Conservation (phyloP, 1,139 yeast species). For the Candida sanyaensis region DNA sequence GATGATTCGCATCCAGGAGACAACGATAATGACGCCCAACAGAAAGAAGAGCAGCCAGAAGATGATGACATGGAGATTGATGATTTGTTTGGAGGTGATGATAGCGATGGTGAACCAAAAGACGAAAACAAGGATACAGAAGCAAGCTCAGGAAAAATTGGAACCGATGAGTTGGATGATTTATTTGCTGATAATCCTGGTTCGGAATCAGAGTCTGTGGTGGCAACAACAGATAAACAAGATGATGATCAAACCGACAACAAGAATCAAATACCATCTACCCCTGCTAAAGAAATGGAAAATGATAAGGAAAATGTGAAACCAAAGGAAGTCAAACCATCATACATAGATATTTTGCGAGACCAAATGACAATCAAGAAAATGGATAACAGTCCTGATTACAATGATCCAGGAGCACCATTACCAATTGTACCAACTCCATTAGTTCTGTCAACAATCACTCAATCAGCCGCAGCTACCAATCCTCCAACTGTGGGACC, state of each 20-base stretch:
- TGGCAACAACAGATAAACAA: neutral
- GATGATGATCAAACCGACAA: neutral
- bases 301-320: conserved; percentile 1
- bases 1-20: conserved; percentile 3
- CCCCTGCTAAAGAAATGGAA: conserved; percentile 4
- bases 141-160: neutral
- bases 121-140: conserved; percentile 6
- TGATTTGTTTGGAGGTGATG: conserved; percentile 46
- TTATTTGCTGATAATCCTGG: conserved; percentile 6
- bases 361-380: conserved; percentile 52
- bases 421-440: conserved; percentile 66
- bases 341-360: conserved; percentile 54
- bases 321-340: conserved; percentile 12
- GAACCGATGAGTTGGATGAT: conserved; percentile 8
- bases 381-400: conserved; percentile 49
- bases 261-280: neutral
- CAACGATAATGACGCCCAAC: conserved; percentile 8
- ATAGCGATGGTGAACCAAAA: conserved; percentile 21
- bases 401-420: conserved; percentile 83
- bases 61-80: conserved; percentile 37
- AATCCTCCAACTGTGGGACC: conserved; percentile 17
- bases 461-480: conserved; percentile 20
- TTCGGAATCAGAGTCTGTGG: neutral
- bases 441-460: conserved; percentile 34
- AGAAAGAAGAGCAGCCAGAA: conserved; percentile 35